Conservation (phyloP, 176 grass and related monocot species). For the Eleusine coracana region DNA sequence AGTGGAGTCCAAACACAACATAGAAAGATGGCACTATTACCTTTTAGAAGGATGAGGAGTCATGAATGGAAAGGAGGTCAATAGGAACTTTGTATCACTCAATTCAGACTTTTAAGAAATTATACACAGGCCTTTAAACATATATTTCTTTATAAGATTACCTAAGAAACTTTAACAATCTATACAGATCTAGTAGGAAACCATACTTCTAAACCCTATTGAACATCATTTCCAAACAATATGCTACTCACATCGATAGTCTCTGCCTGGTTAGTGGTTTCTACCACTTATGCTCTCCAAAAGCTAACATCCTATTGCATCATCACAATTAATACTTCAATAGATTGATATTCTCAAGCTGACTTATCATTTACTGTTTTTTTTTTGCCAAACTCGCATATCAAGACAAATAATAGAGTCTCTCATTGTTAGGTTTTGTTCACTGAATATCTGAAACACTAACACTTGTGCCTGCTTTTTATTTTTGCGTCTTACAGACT, state of each 20-base stretch:
- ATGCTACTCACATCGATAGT: neutral
- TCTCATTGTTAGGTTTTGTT: neutral
- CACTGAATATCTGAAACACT: neutral
- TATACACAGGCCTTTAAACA: neutral
- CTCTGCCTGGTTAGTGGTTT: neutral
- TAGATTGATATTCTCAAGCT: neutral
- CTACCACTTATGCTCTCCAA: neutral
- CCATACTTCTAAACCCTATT: neutral
- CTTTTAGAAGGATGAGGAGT: neutral
- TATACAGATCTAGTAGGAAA: neutral
- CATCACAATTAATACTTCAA: neutral
- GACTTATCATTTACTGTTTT: neutral
- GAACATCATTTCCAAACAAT: conserved; percentile 1
- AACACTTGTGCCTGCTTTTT: neutral
- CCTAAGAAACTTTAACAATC: neutral
- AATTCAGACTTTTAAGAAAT: neutral
- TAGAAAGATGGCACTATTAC: neutral
- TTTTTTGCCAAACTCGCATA: conserved; percentile 10
- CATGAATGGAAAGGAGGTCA: neutral
- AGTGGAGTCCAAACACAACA: neutral
- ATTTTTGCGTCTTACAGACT: neutral
- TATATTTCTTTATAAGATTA: neutral
- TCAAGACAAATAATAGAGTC: neutral
- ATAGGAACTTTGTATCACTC: neutral
- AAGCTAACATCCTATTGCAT: neutral